Evolutionary conservation across 176 grass and related monocot species (phyloP), one percentile per base, ranked within the genome.

Genomic region (Oryza glaberrima): DNA sequence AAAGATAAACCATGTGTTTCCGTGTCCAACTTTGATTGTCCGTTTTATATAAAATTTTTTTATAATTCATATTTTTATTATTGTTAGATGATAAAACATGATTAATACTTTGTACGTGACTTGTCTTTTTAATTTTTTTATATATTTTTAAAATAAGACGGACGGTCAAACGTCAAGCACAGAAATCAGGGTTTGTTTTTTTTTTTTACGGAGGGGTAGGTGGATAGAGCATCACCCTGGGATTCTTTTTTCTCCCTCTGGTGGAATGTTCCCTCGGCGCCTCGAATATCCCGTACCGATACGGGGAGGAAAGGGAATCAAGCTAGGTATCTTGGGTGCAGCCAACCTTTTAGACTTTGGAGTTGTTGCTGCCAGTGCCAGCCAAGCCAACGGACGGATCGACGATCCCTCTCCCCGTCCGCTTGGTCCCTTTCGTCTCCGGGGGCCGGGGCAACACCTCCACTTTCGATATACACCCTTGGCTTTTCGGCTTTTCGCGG

Each of bases 191-290:
- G 26, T 26, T 26, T 26, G 0, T 26, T 1, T 26, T 26, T 26
- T 26, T 26, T 26, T 26, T 26, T 26, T 26, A 0, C 26, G 26
- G 26, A 26, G 26, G 26, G 26, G 26, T 1, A 38, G 5, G 14
- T 16, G 48, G 15, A 51, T 12, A 56, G 52, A 56, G 52, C 52
- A 56, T 56, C 52, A 56, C 17, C 17, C 17, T 5, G 15, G 20
- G 58, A 61, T 61, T 61, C 58, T 61, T 43, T 43, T 43, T 61
- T 20, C 52, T 20, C 48, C 13, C 52, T 20, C 52, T 56, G 17
- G 72, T 38, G 49, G 49, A 58, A 58, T 76, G 49, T 76, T 76
- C 73, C 9, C 73, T 76, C 49, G 16, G 49, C 17, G 49, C 17
- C 17, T 58, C 30, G 49, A 76, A 76, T 76, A 75, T 75, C 73